A percentile compares a stretch with the other conserved stretches of the same genome.
Evolutionary conservation across 306 rosid species (phyloP).

Genomic region (Quercus bicolor): DNA sequence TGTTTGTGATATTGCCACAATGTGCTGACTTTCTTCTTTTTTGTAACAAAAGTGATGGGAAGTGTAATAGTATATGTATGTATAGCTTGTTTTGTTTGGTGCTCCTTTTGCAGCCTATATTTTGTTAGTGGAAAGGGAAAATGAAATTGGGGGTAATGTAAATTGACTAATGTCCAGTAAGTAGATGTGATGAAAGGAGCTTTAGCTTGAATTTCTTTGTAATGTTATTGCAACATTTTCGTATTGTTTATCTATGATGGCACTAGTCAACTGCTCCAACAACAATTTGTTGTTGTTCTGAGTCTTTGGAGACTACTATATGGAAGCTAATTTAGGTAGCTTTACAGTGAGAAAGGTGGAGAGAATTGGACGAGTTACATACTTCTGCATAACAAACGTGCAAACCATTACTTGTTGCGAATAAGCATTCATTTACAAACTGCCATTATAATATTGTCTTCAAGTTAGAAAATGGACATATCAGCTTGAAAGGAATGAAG

Average conservation of each 20-base stretch:
- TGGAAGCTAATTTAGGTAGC: no score
- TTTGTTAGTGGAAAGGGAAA: not conserved
- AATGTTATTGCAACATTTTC: no score
- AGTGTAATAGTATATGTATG: not conserved
- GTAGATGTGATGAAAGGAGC: not conserved
- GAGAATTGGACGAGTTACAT: no score
- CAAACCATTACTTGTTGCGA: no score
- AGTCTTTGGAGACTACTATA: not conserved
- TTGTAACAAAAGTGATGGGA: not conserved
- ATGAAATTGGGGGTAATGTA: not conserved
- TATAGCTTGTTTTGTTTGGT: not conserved
- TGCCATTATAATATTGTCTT: no score
- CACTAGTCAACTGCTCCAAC: not conserved
- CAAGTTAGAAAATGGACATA: no score
- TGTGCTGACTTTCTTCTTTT: not conserved
- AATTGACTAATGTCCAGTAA: not conserved
- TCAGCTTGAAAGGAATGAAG: no score
- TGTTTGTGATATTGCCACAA: slow-evolving; percentile 23
- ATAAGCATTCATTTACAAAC: no score
- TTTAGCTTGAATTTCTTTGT: not conserved
- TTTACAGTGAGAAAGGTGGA: no score
- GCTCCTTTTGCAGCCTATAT: not conserved
- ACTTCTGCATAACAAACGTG: no score
- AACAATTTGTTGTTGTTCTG: not conserved
- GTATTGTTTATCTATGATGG: not conserved